Base-by-base conservation (phyloP, 768 basidiomycete species). In the Udeniomyces megalosporus region DNA sequence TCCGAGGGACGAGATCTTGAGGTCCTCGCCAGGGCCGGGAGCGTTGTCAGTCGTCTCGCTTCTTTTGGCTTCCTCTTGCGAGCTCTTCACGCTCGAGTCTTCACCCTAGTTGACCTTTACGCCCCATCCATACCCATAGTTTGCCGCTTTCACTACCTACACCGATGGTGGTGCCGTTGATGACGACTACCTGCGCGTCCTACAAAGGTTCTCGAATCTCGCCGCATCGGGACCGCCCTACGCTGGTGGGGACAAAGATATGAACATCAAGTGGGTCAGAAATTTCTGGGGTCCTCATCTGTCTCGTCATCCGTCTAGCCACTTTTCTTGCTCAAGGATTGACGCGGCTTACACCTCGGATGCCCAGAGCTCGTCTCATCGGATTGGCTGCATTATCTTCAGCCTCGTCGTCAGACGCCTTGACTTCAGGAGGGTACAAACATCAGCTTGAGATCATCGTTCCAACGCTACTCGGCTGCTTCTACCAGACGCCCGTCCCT, bases 141-240 rank as follows among this genome's bases (percentile, higher is more conserved):
- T 93, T 69, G 86, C 84, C 3, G 84, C 88, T 1, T 96, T 88
- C 85, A 84, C 85, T 22, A 91, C 90, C 17, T 95, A 84, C 67
- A 89, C 91, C 24, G 85, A 92, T 67, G 88, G 89, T 0, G 82
- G 83, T 58, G 76, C 86, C 45, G 82, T 92, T 66, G 87, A 86
- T 14, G 90, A 93, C 69, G 76, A 83, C 61, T 93, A 93, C 72
- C 74, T 88, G 34, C 77, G 78, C 8, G 79, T 82, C 32, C 78
- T 93, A 42, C 74, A 73, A 12, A 80, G 77, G 63, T 89, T 93
- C 70, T 76, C 85, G 10, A 70, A 71, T 14, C 77, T 86, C 67
- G 83, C 85, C 62, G 78, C 75, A 61, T 74, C 74, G 4, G 76
- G 76, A 1, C n/a, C 2, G 74, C 74, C 49, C 22, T 35, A 52